Percentiles rank a stretch among this genome's conserved stretches.
phyloP scores from a whole-genome alignment of 371 early-diverging fungal species.

The Batkoa obscura region DNA sequence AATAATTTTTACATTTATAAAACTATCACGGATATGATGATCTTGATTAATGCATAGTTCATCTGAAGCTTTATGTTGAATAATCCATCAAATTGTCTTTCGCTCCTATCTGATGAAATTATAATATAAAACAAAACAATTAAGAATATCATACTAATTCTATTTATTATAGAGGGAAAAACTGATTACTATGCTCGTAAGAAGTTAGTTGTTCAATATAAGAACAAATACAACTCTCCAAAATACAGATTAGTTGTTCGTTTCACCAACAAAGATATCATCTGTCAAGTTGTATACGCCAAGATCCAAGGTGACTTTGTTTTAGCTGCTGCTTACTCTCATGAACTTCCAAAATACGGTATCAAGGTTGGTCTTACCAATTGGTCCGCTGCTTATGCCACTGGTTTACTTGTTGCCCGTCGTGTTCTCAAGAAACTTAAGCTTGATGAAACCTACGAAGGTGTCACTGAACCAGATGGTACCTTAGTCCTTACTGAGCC shows the following conservation, averaged over 20 bases:
- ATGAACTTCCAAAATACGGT: constrained; percentile 97
- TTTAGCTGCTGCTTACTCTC: constrained; percentile 93
- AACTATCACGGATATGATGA: constrained; percentile 3
- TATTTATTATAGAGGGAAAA: constrained; percentile 85
- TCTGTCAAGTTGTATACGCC: constrained; percentile 97
- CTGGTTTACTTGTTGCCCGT: constrained; percentile 96
- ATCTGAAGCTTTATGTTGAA: constrained; percentile 27
- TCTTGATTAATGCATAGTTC: constrained; percentile 53
- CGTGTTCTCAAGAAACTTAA: constrained; percentile 92
- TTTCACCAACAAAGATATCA: constrained; percentile 96
- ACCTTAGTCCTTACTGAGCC: constrained; percentile 77
- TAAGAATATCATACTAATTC: neutral
- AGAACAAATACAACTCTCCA: constrained; percentile 99
- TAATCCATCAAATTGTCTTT: constrained; percentile 36
- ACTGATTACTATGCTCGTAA: constrained; percentile 99
- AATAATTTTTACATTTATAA: constrained; percentile 12
- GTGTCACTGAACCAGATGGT: constrained; percentile 89
- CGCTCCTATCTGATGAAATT: constrained; percentile 71
- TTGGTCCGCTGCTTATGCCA: constrained; percentile 99
- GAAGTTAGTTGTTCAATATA: constrained; percentile 96
- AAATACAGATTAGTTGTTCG: constrained; percentile 99
- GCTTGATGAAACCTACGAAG: constrained; percentile 88
- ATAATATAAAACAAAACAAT: neutral
- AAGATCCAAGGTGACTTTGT: constrained; percentile 98
- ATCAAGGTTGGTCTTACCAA: constrained; percentile 99